phyloP scores from a whole-genome alignment of 768 basidiomycete genomes.

The Phylloporus scabripes region DNA sequence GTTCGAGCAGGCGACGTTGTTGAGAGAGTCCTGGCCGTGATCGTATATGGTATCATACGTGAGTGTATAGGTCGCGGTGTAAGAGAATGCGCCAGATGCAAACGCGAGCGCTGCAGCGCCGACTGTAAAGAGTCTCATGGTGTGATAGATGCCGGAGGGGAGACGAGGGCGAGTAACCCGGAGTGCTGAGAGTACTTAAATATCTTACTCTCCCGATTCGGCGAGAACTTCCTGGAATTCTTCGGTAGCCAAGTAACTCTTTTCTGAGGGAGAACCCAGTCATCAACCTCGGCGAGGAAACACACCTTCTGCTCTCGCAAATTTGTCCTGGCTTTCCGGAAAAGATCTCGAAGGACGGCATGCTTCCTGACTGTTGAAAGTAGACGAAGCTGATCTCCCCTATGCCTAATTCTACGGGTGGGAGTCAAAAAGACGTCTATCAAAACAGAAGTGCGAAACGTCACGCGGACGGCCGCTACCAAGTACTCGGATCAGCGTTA shows the following conservation, averaged over 20 bases:
- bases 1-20: slow-evolving; percentile 45
- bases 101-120: slow-evolving; percentile 6
- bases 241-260: neutral
- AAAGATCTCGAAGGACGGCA: neutral
- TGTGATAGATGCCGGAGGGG: neutral
- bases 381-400: neutral
- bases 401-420: neutral
- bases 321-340: neutral
- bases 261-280: neutral
- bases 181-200: neutral
- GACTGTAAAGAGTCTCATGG: slow-evolving; percentile 6
- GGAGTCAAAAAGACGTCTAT: neutral
- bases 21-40: slow-evolving; percentile 34
- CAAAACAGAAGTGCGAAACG: neutral
- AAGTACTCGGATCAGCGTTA: neutral
- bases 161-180: neutral
- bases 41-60: slow-evolving; percentile 51
- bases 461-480: too few relatives aligned
- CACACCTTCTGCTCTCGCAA: neutral
- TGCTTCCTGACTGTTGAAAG: neutral
- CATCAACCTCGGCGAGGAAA: neutral
- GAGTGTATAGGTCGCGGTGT: slow-evolving; percentile 19
- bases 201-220: neutral
- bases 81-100: neutral
- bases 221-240: neutral